Conservation (phyloP, 176 grass and related monocot species). For the Themeda triandra region DNA sequence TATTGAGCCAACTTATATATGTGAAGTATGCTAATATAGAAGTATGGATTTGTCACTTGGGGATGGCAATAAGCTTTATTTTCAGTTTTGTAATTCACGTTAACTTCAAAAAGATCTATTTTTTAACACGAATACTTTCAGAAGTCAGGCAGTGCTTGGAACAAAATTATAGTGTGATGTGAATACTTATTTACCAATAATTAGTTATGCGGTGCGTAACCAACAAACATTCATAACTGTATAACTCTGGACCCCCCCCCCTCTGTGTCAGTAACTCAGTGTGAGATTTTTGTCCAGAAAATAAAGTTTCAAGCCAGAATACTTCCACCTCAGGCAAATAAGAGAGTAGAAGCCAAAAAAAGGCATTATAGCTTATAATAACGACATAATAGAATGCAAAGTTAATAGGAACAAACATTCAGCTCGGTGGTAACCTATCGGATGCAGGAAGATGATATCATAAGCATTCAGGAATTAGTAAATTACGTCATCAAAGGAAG, state of each 20-base stretch:
- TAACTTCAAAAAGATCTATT: neutral
- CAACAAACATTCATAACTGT: neutral
- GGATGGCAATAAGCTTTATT: neutral
- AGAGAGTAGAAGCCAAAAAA: neutral
- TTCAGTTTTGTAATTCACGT: neutral
- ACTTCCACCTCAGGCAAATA: neutral
- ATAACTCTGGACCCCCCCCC: neutral
- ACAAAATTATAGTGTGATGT: neutral
- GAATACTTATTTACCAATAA: neutral
- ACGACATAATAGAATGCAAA: neutral
- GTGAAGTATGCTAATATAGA: constrained; percentile 1
- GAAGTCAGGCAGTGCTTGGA: neutral
- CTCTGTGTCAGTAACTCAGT: neutral
- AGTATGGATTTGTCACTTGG: neutral
- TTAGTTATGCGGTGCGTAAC: neutral
- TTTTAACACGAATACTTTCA: neutral
- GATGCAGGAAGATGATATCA: neutral
- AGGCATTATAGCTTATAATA: neutral
- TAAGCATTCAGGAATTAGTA: neutral
- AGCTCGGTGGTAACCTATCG: neutral
- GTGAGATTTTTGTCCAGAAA: neutral
- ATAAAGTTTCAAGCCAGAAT: neutral
- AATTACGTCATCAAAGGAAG: neutral
- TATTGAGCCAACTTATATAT: neutral
- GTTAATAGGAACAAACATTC: neutral